A percentile compares a stretch with the other conserved stretches of the same genome.
Evolutionary conservation across 441 rosid species (phyloP).

Genomic region (Populus trichocarpa): DNA sequence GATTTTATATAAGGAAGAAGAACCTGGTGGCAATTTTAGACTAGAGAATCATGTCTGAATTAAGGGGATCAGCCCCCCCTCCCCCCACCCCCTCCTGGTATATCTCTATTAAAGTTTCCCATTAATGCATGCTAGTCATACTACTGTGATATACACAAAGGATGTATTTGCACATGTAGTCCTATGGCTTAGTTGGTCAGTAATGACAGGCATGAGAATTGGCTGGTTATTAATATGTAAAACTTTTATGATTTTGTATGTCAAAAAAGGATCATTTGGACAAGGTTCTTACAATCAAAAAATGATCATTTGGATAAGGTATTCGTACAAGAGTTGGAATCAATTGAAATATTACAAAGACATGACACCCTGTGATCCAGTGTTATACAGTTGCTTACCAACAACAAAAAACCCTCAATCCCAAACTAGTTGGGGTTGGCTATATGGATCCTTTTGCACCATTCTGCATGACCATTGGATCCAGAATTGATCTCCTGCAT

Average conservation of each 20-base stretch:
- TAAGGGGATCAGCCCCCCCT: neutral
- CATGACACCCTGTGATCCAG: no score
- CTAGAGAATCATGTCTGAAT: neutral
- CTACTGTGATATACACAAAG: no score
- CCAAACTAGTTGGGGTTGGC: no score
- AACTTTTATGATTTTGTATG: neutral
- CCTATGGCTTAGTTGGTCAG: neutral
- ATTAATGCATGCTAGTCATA: neutral
- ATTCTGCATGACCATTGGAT: no score
- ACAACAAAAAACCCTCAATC: no score
- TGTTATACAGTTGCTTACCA: no score
- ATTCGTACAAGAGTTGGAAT: neutral
- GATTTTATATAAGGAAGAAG: neutral
- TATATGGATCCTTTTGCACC: no score
- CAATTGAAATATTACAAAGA: neutral
- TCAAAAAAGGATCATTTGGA: neutral
- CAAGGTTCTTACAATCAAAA: neutral
- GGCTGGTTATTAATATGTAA: neutral
- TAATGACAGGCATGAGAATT: conserved; percentile 1
- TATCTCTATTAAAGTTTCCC: neutral
- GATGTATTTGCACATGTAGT: no score
- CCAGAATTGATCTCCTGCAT: no score
- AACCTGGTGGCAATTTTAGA: neutral
- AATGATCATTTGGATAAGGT: neutral
- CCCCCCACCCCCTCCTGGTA: neutral